Evolutionary conservation across 805 yeast species (phyloP), one percentile per base, ranked within the genome.

Genomic region (Candida piceae): DNA sequence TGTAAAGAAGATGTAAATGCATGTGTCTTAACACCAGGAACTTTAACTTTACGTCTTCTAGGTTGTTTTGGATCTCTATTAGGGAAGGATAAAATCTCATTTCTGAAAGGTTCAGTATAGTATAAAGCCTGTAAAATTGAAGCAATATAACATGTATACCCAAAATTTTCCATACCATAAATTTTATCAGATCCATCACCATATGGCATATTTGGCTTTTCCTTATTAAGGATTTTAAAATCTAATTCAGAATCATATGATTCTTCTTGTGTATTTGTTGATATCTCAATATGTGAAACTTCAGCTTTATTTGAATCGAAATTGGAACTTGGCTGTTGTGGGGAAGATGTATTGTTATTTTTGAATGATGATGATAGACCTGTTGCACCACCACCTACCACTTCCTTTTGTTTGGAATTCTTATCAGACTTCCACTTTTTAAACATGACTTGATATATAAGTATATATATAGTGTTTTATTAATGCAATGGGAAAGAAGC

Each of bases 101-200:
- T 60, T 31, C 97, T 72, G 52, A 93, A 87, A 20, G 71, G 72
- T 18, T 73, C 70, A 4, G 90, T 72, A 62, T 84, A 80, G 65
- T 76, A 90, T 8, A 90, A 70, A 47, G 95, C 86, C 58, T 93
- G 98, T 17, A 93, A 63, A 21, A 93, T 84, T 8, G 96, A 86
- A 51, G 93, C 93, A 61, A 95, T 85, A 64, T 90, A 90, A 63
- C 97, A 93, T 0, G 97, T 88, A 57, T 88, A 82, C 2, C 95
- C 95, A 51, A 83, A 84, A 54, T 84, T 84, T 55, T 84, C 93
- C 73, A 82, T 76, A 1, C 94, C 94, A 57, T 75, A 84, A 16
- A 84, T 71, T 56, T 82, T 84, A 42, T 73, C 66, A 6, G 79
- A 64, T 2, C 88, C 89, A 54, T 78, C 80, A 5, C 87, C 89